Percentiles rank a stretch among this genome's conserved stretches.
These are phyloP conservation scores for Saksenaea vasiformis DNA, from an alignment of 371 early-diverging fungal species.

Conservation along the genomic window DNA sequence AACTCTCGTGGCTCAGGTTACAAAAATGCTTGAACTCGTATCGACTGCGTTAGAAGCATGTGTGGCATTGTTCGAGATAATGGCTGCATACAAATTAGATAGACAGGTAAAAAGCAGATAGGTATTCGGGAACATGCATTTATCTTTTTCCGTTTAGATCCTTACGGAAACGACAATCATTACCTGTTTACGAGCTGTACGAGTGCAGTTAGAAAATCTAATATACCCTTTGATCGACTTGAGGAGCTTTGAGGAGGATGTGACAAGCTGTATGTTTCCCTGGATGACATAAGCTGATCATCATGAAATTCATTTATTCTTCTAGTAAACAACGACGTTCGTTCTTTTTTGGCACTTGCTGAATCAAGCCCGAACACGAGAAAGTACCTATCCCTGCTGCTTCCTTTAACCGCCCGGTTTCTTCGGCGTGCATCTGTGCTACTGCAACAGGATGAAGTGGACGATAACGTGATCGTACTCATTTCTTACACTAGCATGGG, in stretches of 20 bases:
- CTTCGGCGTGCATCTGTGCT: constrained; percentile 22
- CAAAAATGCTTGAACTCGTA: constrained; percentile 5
- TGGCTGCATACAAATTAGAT: constrained; percentile 27
- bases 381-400: constrained; percentile 18
- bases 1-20: not conserved
- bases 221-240: constrained; percentile 45
- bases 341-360: constrained; percentile 17
- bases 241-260: constrained; percentile 23
- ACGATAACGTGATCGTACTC: constrained; percentile 37
- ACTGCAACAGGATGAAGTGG: constrained; percentile 29
- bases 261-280: constrained; percentile 22
- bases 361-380: constrained; percentile 19
- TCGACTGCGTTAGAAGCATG: constrained; percentile 25
- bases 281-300: not conserved
- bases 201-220: constrained; percentile 32
- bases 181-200: constrained; percentile 33
- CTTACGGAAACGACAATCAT: constrained; percentile 25
- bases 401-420: constrained; percentile 28
- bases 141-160: constrained; percentile 10
- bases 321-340: constrained; percentile 25
- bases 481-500: constrained; percentile 43
- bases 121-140: not conserved
- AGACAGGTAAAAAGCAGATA: constrained; percentile 21
- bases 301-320: not conserved
- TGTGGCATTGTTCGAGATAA: constrained; percentile 30